Base-by-base conservation (phyloP, 495 filamentous ascomycete species). In the Penicillium odoratum region DNA sequence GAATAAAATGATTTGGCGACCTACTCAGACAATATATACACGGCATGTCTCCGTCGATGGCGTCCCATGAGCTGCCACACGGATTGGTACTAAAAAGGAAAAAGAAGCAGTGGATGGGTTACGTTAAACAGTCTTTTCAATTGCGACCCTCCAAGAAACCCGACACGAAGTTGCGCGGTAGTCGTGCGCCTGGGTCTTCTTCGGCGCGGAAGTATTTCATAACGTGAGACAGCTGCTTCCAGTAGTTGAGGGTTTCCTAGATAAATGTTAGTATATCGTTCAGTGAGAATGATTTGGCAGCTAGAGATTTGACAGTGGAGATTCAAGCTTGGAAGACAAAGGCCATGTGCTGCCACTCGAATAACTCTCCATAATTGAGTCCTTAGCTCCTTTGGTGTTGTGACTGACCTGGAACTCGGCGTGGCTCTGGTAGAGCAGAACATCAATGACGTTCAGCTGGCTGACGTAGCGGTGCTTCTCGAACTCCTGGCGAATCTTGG, bases 191-290 rank as follows among this genome's bases (percentile, higher is more conserved):
- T 26, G 85, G 83, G 60, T 96, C 90, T 72, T 96, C 92, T 73
- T 96, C 91, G 70, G 85, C 79, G 65, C 91, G 84, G 82, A 97
- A 98, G 77, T 95, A 98, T 69, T 96, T 96, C 82, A 98, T 90
- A 62, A 98, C 84, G 70, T 98, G 94, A 48, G 90, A 88, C 51
- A 93, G 82, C 78, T 98, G 95, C 77, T 96, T 96, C 94, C 95
- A 98, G 84, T 88, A 98, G 76, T 98, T 98, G 79, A 98, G 83
- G 36, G 92, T 98, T 85, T 98, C 94, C 92, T 96, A 59, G 11
- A 54, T 58, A 4, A 10, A 21, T 26, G 18, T 62, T 44, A 63
- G 55, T 26, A 43, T 46, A 36, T 4, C 43, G 8, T n/a, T 30
- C 16, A 18, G 7, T 18, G 4, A 15, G 10, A 51, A 26, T 40